These are phyloP conservation scores for Ganoderma resinaceum DNA, from an alignment of 1,284 basidiomycete genomes.

Conservation along the genomic window DNA sequence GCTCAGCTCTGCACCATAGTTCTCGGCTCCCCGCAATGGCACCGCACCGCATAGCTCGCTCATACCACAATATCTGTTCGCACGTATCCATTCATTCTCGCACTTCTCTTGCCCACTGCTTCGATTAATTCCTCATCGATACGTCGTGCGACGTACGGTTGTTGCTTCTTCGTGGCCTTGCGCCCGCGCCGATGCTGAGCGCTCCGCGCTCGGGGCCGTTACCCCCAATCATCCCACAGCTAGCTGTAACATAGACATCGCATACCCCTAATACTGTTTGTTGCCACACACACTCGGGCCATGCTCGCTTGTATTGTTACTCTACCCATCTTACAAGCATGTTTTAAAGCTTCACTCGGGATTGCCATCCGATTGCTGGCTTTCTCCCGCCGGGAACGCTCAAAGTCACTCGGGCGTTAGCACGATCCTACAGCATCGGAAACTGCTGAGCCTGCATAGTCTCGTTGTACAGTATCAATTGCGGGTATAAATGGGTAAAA, in stretches of 20 bases:
- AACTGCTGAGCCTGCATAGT: neutral
- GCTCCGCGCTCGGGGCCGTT: neutral
- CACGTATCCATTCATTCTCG: neutral
- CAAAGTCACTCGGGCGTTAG: neutral
- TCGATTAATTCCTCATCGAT: neutral
- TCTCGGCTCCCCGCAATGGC: neutral
- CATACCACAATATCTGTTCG: conserved; percentile 1
- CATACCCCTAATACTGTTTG: conserved; percentile 13
- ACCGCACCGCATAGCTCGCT: neutral
- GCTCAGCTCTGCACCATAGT: conserved; percentile 10
- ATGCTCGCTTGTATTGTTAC: conserved; percentile 25
- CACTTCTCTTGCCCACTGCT: neutral
- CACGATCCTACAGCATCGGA: neutral
- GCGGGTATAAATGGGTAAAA: neutral
- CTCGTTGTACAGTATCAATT: neutral
- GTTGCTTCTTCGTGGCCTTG: neutral
- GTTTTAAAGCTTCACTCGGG: neutral
- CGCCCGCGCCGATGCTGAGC: neutral
- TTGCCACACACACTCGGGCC: conserved; percentile 8
- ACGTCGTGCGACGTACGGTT: neutral
- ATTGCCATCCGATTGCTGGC: neutral
- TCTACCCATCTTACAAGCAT: conserved; percentile 7
- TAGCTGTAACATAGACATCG: conserved; percentile 18
- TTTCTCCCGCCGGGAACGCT: neutral
- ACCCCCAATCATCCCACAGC: conserved; percentile 7